A percentile compares a stretch with the other conserved stretches of the same genome.
These are phyloP conservation scores for Candolleomyces aberdarensis DNA, from an alignment of 768 basidiomycete genomes.

Conservation along the genomic window DNA sequence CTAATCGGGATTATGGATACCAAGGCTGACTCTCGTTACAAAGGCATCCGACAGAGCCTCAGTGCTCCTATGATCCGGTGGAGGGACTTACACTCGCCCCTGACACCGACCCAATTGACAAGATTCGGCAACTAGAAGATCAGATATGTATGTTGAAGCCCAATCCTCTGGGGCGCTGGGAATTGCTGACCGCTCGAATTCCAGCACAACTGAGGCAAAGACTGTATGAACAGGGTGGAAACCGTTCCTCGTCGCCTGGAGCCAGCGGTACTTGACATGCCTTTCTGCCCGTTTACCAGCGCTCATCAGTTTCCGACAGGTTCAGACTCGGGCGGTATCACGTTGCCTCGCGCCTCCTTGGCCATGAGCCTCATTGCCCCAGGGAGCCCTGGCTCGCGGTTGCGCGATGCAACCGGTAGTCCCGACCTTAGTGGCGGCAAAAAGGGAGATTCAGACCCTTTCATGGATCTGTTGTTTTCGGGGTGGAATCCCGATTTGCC, in stretches of 20 bases:
- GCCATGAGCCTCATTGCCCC: slow-evolving; percentile 37
- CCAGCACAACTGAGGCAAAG: slow-evolving; percentile 58
- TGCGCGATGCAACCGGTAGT: slow-evolving; percentile 46
- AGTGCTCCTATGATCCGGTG: slow-evolving; percentile 83
- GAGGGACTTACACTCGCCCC: slow-evolving; percentile 76
- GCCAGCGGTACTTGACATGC: slow-evolving; percentile 12
- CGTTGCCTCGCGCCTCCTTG: slow-evolving; percentile 44
- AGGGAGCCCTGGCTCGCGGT: slow-evolving; percentile 33
- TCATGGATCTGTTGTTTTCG: slow-evolving; percentile 65
- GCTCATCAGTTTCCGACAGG: slow-evolving; percentile 17
- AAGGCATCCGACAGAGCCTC: slow-evolving; percentile 83
- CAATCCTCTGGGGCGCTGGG: not conserved
- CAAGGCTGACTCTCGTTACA: slow-evolving; percentile 9
- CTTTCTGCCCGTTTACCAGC: slow-evolving; percentile 17
- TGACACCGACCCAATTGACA: slow-evolving; percentile 76
- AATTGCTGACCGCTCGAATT: not conserved
- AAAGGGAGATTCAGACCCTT: slow-evolving; percentile 42
- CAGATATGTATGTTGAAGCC: slow-evolving; percentile 55
- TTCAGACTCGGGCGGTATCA: slow-evolving; percentile 33
- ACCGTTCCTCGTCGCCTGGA: slow-evolving; percentile 38
- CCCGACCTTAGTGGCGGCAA: slow-evolving; percentile 44
- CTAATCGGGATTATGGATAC: not conserved
- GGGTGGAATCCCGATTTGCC: slow-evolving; percentile 89
- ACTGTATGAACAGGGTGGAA: slow-evolving; percentile 43
- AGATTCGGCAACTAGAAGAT: slow-evolving; percentile 72